These are phyloP conservation scores for Diutina neorugosa DNA, from an alignment of 1,139 yeast genomes.

Conservation along the genomic window DNA sequence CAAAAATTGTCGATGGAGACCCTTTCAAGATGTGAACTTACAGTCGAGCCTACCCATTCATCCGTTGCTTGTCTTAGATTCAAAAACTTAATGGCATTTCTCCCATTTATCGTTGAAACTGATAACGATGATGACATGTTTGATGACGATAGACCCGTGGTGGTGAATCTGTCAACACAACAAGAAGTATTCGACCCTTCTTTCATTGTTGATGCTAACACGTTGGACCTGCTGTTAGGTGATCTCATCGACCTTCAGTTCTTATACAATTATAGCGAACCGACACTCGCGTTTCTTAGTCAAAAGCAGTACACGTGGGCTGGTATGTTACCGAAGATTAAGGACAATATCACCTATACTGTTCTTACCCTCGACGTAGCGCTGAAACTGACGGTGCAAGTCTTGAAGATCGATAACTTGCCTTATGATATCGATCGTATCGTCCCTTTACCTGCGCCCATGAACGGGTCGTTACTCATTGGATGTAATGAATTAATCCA, in stretches of 20 bases:
- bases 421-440: slow-evolving; percentile 68
- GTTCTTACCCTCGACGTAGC: slow-evolving; percentile 56
- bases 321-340: slow-evolving; percentile 47
- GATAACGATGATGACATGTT: slow-evolving; percentile 26
- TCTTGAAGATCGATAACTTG: slow-evolving; percentile 48
- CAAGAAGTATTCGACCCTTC: slow-evolving; percentile 27
- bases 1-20: slow-evolving; percentile 38
- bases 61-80: slow-evolving; percentile 55
- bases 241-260: slow-evolving; percentile 56
- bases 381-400: slow-evolving; percentile 54
- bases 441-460: slow-evolving; percentile 51
- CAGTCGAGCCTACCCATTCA: slow-evolving; percentile 51
- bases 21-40: slow-evolving; percentile 33
- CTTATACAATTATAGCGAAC: slow-evolving; percentile 61
- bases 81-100: slow-evolving; percentile 60
- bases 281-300: slow-evolving; percentile 66
- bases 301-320: slow-evolving; percentile 65
- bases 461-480: slow-evolving; percentile 58
- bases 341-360: slow-evolving; percentile 52
- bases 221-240: slow-evolving; percentile 47
- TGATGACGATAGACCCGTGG: slow-evolving; percentile 4
- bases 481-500: slow-evolving; percentile 76
- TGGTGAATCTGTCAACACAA: slow-evolving; percentile 9
- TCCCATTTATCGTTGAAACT: slow-evolving; percentile 47
- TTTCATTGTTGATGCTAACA: slow-evolving; percentile 44